Conservation (phyloP, 371 early-diverging fungal genomes). For the Rhizomucor miehei region DNA sequence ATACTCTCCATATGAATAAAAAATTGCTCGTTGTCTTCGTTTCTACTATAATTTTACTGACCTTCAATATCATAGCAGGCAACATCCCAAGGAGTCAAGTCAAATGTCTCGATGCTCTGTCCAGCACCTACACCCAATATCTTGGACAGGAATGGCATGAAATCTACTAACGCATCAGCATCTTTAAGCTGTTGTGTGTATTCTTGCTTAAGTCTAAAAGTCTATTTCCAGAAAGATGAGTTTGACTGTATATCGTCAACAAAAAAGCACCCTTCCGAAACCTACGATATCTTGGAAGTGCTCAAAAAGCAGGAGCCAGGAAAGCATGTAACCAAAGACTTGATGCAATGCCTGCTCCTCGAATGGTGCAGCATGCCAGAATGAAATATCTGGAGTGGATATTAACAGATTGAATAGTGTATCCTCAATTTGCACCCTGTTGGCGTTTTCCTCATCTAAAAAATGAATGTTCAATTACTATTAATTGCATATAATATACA, state of each 20-base stretch:
- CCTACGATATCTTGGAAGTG: constrained; percentile 82
- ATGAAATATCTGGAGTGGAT: constrained; percentile 25
- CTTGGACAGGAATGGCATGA: constrained; percentile 63
- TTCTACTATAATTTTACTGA: constrained; percentile 8
- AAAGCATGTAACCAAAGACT: constrained; percentile 64
- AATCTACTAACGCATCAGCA: constrained; percentile 41
- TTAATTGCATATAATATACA: background rate
- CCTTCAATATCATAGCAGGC: constrained; percentile 63
- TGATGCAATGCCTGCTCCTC: constrained; percentile 29
- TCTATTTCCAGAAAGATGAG: constrained; percentile 39
- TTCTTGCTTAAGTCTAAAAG: constrained; percentile 69
- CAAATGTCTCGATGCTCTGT: constrained; percentile 52
- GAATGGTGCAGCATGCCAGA: constrained; percentile 15
- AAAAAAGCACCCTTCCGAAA: background rate
- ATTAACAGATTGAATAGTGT: constrained; percentile 19
- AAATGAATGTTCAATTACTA: background rate
- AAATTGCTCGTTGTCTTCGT: background rate
- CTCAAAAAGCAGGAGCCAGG: constrained; percentile 74
- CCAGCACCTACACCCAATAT: constrained; percentile 62
- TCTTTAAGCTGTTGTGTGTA: constrained; percentile 65
- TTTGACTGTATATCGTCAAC: background rate
- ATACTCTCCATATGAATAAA: too few relatives aligned
- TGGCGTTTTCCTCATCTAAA: constrained; percentile 20
- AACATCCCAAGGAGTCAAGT: constrained; percentile 72
- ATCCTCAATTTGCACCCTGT: constrained; percentile 16